A percentile compares a stretch with the other conserved stretches of the same genome.
phyloP scores from a whole-genome alignment of 306 rosid species.

The Pueraria montana region DNA sequence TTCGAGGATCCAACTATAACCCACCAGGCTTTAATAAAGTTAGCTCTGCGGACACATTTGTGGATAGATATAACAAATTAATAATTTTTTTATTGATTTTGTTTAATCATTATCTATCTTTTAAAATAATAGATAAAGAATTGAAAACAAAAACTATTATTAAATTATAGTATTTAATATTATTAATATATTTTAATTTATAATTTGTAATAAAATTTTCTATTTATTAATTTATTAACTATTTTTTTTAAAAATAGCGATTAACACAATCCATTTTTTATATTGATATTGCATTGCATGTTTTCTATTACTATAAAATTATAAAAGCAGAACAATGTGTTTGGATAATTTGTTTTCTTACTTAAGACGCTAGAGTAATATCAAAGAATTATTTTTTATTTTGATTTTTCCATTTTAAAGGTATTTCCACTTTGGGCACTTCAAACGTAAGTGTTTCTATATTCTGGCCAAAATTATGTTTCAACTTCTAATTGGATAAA shows the following conservation, averaged over 20 bases:
- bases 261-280: not conserved
- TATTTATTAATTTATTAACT: not conserved
- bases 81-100: not conserved
- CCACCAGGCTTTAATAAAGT: slow-evolving; percentile 34
- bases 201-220: not conserved
- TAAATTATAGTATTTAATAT: not conserved
- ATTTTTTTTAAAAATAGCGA: not conserved
- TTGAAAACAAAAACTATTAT: not conserved
- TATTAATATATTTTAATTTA: not conserved
- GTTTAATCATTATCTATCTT: not conserved
- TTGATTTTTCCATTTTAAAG: not conserved
- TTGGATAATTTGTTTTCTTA: not conserved
- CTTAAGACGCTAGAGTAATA: not conserved
- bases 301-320: too few species aligned
- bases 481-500: not conserved
- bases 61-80: slow-evolving; percentile 1
- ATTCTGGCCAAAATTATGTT: not conserved
- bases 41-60: not conserved
- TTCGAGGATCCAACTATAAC: slow-evolving; percentile 11
- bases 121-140: not conserved
- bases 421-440: slow-evolving; percentile 1
- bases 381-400: not conserved
- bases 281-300: too few species aligned
- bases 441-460: not conserved
- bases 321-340: too few species aligned